Evolutionary conservation across 768 basidiomycete species (phyloP).

Genomic region (Tricholoma terreum): DNA sequence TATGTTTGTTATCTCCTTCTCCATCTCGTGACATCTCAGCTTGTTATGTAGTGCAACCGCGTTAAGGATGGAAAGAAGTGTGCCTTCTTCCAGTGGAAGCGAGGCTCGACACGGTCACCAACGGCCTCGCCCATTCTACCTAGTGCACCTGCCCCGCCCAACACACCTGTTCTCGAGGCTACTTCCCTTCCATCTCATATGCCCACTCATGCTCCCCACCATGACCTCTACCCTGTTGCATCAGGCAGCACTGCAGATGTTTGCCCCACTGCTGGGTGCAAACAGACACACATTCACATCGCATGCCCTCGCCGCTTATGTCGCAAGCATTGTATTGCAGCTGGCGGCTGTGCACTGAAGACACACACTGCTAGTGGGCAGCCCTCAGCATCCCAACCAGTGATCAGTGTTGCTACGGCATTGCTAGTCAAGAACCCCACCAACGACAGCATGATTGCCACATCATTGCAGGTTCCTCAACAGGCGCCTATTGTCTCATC

Average conservation of each 20-base stretch:
- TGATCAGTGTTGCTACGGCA: neutral
- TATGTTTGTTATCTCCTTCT: neutral
- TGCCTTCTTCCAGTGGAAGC: neutral
- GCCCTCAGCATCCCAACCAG: neutral
- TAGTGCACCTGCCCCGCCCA: neutral
- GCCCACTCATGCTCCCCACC: neutral
- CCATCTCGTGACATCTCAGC: neutral
- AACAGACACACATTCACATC: neutral
- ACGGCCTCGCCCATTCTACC: neutral
- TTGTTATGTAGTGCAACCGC: neutral
- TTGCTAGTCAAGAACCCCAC: neutral
- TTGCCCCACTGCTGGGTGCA: neutral
- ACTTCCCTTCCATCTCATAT: neutral
- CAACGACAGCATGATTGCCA: neutral
- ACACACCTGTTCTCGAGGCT: neutral
- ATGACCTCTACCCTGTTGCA: neutral
- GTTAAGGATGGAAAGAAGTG: neutral
- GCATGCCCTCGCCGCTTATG: neutral
- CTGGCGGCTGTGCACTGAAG: neutral
- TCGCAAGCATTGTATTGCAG: neutral
- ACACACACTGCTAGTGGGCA: neutral
- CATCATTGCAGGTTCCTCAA: neutral
- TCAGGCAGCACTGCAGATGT: neutral
- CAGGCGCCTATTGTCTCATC: neutral
- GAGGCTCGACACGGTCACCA: neutral